Base-by-base conservation (phyloP, 2,329 filamentous ascomycete species). In the Plectosphaerella plurivora region DNA sequence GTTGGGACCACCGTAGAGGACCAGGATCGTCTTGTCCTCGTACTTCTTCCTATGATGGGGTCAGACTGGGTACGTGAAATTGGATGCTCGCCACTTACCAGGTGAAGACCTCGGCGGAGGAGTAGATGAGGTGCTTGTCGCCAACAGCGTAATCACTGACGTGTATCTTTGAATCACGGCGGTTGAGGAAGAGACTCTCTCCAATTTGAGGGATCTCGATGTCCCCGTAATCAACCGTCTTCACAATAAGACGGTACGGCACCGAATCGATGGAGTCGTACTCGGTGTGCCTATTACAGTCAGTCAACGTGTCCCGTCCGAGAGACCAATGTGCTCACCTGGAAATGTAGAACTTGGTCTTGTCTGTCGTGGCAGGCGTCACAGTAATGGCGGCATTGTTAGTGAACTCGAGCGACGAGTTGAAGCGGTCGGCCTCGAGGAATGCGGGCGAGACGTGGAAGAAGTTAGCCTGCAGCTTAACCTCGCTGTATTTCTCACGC, bases 381-480 rank as follows among this genome's bases (percentile, higher is more conserved):
- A 84, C 73, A 2, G 82, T 76, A 14, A 88, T 70, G 44, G 75
- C 72, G 1, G 65, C 56, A 33, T 76, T 81, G 5, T 74, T 63
- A 24, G 47, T 49, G 20, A 42, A 49, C 12, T 14, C 47, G 8
- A 49, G 47, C 12, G 47, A 49, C 35, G 35, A 24, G 20, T 49
- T 49, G 35, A 49, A 49, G 18, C 47, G 35, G 35, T 49, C 47
- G 1, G 84, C 79, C 3, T 79, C 79, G 16, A 91, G 69, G 60
- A 89, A 92, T 0, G 79, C 82, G 0, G 87, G 86, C 0, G 87
- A 89, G 0, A 84, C 86, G 59, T 86, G 86, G 50, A 89, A 67
- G 66, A 93, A 93, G 59, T 89, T 87, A 24, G 82, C 87, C 56
- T 89, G 73, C 1, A 93, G 78, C 62, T 93, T 94, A 24, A 89